Conservation (phyloP, 345 rosid genomes). For the Arabidopsis arenosa region DNA sequence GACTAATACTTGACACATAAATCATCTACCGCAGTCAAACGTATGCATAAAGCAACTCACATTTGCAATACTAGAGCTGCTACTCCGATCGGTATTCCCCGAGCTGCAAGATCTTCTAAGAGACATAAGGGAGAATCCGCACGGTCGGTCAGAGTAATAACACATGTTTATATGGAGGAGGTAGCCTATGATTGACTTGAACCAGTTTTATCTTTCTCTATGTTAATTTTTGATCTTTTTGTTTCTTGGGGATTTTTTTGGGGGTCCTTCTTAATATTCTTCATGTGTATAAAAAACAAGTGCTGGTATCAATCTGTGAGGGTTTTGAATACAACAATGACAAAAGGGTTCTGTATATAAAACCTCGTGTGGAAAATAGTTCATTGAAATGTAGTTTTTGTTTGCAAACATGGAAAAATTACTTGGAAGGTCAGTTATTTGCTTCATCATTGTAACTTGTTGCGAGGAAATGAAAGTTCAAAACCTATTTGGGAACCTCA, state of each 20-base stretch:
- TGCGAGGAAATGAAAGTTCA: constrained; percentile 17
- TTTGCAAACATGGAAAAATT: constrained; percentile 19
- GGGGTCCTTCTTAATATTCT: constrained; percentile 31
- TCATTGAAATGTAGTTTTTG: constrained; percentile 12
- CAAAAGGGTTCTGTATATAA: constrained; percentile 41
- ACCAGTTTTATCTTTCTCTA: constrained; percentile 28
- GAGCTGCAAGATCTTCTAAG: constrained; percentile 77
- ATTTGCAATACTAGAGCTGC: constrained; percentile 69
- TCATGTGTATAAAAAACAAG: constrained; percentile 38
- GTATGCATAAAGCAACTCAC: constrained; percentile 93
- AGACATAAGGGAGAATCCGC: constrained; percentile 63
- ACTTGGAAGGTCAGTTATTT: constrained; percentile 13
- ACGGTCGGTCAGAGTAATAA: constrained; percentile 33
- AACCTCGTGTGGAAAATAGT: constrained; percentile 18
- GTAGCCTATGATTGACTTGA: constrained; percentile 36
- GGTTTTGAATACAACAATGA: constrained; percentile 32
- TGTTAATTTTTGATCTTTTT: constrained; percentile 24
- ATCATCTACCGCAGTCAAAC: constrained; percentile 66
- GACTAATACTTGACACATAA: constrained; percentile 2
- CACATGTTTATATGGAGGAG: constrained; percentile 30
- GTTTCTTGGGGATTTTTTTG: constrained; percentile 19
- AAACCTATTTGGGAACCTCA: constrained; percentile 28
- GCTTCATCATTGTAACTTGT: constrained; percentile 9
- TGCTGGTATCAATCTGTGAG: constrained; percentile 26
- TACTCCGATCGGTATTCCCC: constrained; percentile 80